phyloP scores from a whole-genome alignment of 2,329 filamentous ascomycete genomes.

The Clonostachys chloroleuca region DNA sequence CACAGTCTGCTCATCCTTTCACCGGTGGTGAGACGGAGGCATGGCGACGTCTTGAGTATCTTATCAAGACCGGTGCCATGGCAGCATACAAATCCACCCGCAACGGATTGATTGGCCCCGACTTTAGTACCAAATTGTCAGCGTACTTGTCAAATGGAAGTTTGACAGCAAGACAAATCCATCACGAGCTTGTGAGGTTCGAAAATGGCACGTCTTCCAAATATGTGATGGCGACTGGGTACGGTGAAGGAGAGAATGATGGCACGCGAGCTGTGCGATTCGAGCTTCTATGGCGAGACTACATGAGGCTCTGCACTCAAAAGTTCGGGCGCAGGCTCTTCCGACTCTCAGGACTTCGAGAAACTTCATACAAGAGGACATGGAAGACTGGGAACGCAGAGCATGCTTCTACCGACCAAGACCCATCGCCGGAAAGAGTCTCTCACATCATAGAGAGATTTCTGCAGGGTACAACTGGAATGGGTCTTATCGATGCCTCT shows the following conservation, averaged over 20 bases:
- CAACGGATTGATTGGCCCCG: constrained; percentile 64
- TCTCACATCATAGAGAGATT: constrained; percentile 50
- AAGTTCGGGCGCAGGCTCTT: constrained; percentile 68
- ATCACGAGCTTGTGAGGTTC: constrained; percentile 61
- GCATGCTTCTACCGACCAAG: constrained; percentile 23
- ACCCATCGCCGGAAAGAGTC: constrained; percentile 36
- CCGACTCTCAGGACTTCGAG: constrained; percentile 57
- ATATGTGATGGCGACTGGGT: constrained; percentile 44
- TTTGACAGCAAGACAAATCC: constrained; percentile 68
- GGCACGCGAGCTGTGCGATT: constrained; percentile 67
- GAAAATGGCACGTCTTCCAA: constrained; percentile 54
- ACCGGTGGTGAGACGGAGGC: constrained; percentile 61
- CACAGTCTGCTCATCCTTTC: constrained; percentile 61
- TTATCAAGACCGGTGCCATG: constrained; percentile 58
- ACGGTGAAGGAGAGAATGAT: constrained; percentile 66
- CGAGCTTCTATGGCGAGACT: constrained; percentile 75
- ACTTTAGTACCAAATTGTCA: constrained; percentile 74
- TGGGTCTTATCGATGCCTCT: constrained; percentile 73
- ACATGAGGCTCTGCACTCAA: constrained; percentile 70
- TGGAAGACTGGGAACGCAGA: constrained; percentile 42
- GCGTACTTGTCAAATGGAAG: constrained; percentile 69
- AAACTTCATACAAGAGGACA: constrained; percentile 30
- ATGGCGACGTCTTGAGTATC: constrained; percentile 51
- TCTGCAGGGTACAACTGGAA: constrained; percentile 65
- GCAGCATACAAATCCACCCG: constrained; percentile 64